These are phyloP conservation scores for Cytospora paraplurivora DNA, from an alignment of 2,329 filamentous ascomycete species.

Conservation along the genomic window DNA sequence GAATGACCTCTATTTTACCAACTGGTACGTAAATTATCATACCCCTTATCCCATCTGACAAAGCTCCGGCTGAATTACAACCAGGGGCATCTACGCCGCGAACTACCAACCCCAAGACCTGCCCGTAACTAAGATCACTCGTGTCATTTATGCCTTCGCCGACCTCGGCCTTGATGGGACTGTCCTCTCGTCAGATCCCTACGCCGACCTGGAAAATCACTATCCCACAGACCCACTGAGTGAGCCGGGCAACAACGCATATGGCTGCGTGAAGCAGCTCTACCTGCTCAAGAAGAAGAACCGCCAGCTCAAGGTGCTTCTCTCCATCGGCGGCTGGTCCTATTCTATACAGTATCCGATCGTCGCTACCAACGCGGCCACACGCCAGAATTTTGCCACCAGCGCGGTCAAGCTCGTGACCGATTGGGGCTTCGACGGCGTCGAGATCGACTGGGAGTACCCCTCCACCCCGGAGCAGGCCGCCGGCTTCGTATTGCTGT, in stretches of 20 bases:
- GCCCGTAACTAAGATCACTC: constrained; percentile 68
- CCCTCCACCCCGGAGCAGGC: constrained; percentile 40
- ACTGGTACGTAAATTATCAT: constrained; percentile 46
- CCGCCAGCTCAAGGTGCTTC: constrained; percentile 74
- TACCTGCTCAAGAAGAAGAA: constrained; percentile 75
- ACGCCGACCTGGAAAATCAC: constrained; percentile 67
- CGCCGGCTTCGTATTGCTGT: constrained; percentile 44
- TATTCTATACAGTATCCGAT: constrained; percentile 70
- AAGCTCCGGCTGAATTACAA: not conserved
- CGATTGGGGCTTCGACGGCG: constrained; percentile 63
- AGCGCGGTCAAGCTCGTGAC: constrained; percentile 70
- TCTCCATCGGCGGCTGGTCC: constrained; percentile 82
- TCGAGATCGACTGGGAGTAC: constrained; percentile 62
- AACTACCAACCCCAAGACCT: constrained; percentile 68
- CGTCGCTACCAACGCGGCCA: constrained; percentile 61
- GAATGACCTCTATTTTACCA: constrained; percentile 57
- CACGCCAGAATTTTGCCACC: constrained; percentile 66
- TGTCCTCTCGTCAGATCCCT: constrained; percentile 61
- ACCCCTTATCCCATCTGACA: not conserved
- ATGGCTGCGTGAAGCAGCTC: constrained; percentile 77
- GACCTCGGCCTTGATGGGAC: constrained; percentile 49
- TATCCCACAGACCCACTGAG: constrained; percentile 67
- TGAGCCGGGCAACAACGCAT: constrained; percentile 62
- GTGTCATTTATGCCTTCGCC: constrained; percentile 66
- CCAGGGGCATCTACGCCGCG: constrained; percentile 44